Evolutionary conservation across 257 asterid genomes (phyloP), one percentile per base, ranked within the genome.

Genomic region (Petrea volubilis): DNA sequence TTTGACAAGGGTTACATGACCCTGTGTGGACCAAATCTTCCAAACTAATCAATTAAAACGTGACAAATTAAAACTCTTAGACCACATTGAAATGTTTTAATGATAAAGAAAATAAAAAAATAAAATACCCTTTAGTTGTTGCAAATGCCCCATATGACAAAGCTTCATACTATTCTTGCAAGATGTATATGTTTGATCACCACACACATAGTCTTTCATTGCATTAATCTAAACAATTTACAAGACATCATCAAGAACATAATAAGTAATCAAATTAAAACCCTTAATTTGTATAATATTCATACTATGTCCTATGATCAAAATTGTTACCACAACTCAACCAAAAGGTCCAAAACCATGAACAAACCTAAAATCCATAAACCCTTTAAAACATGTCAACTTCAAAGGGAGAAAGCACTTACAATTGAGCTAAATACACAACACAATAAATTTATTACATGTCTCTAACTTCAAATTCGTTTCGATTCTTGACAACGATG

Each of bases 401-500:
- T 56, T 6, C 7, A 15, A 31, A 2, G 38, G 7, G 5, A 3
- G 51, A 44, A 13, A 14, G 18, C 2, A 2, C 14, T 1, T 1
- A 15, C 4, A 14, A 44, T 13, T 12, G 6, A 31, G 5, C 38
- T 2, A 21, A 23, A 21, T 6, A 28, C 5, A 31, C 44, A 13
- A 7, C 21, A 28, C 36, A 0, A 10, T 10, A 7, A 20, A 59
- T 5, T 2, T 18, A 24, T 52, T 59, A 75, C 58, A 51, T 5
- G 12, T 85, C 93, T 47, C 87, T 68, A 28, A 87, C 93, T 80
- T 85, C 91, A 25, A 87, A 86, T 33, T 80, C 85, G 64, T 83
- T 78, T 24, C 88, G 91, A 61, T 87, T 89, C 82, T 86, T 86
- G 74, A 85, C 88, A 6, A 81, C 91, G 10, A 87, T 80, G 38